These are phyloP conservation scores for Cyberlindnera amylophila DNA, from an alignment of 805 yeast genomes.

Conservation along the genomic window DNA sequence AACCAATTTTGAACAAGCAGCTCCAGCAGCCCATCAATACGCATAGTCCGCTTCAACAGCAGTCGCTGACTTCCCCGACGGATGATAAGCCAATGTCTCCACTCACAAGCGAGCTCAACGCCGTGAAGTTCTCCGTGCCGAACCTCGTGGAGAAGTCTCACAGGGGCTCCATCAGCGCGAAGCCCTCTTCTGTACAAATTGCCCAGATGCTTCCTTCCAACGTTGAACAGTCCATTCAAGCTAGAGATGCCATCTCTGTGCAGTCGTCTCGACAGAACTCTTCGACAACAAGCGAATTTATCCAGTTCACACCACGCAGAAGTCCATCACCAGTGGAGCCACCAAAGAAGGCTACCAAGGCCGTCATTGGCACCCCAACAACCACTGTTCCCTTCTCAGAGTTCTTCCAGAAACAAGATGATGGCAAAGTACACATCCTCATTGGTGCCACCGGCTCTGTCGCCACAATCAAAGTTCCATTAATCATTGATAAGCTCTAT, in stretches of 20 bases:
- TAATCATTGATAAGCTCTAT: slow-evolving; percentile 81
- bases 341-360: slow-evolving; percentile 38
- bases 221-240: slow-evolving; percentile 8
- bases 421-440: slow-evolving; percentile 80
- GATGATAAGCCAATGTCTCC: slow-evolving; percentile 13
- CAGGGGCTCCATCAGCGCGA: slow-evolving; percentile 54
- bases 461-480: slow-evolving; percentile 90
- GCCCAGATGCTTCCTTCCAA: slow-evolving; percentile 10
- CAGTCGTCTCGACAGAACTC: slow-evolving; percentile 29
- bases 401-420: slow-evolving; percentile 68
- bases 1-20: slow-evolving; percentile 17
- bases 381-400: slow-evolving; percentile 75
- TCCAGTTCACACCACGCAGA: slow-evolving; percentile 23
- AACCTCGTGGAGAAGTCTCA: slow-evolving; percentile 40
- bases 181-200: slow-evolving; percentile 41
- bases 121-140: slow-evolving; percentile 47
- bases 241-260: slow-evolving; percentile 12
- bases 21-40: slow-evolving; percentile 2
- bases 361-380: slow-evolving; percentile 53
- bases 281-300: slow-evolving; percentile 18
- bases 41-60: slow-evolving; percentile 1
- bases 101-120: slow-evolving; percentile 6
- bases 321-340: slow-evolving; percentile 23
- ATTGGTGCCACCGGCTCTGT: slow-evolving; percentile 96
- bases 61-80: not conserved